Percentiles rank a stretch among this genome's conserved stretches.
Evolutionary conservation across 257 asterid species (phyloP).

Genomic region (Capsicum pubescens): DNA sequence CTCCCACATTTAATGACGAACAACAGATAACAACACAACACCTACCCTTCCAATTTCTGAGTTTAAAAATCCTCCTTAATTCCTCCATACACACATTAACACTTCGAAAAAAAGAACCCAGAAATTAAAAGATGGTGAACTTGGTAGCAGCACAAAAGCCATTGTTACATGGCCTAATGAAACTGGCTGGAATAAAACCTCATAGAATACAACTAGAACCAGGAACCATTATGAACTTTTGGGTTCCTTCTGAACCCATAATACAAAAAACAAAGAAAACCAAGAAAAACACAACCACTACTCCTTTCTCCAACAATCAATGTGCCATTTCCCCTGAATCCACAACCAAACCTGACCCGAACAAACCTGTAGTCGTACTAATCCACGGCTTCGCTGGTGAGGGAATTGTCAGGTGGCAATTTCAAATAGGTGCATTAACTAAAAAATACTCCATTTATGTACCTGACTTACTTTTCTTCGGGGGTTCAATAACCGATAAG

Average conservation of each 20-base stretch:
- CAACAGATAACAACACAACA: conserved; percentile 45
- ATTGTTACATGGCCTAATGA: conserved; percentile 62
- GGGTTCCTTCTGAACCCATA: conserved; percentile 74
- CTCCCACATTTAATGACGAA: conserved; percentile 29
- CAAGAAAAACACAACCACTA: too few species aligned
- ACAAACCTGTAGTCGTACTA: too few species aligned
- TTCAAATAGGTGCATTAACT: too few species aligned
- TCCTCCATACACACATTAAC: neutral
- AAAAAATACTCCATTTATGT: too few species aligned
- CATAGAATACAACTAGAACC: conserved; percentile 54
- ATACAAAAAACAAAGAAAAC: conserved; percentile 38
- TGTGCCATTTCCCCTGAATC: too few species aligned
- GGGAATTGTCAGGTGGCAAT: too few species aligned
- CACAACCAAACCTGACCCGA: too few species aligned
- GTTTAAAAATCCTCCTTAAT: conserved; percentile 18
- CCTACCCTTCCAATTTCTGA: conserved; percentile 42
- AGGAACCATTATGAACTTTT: conserved; percentile 67
- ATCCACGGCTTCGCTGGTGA: too few species aligned
- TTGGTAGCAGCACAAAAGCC: conserved; percentile 74
- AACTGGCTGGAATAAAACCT: conserved; percentile 67
- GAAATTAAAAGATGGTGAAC: conserved; percentile 91
- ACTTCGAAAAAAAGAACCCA: too few species aligned
- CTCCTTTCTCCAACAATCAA: too few species aligned
- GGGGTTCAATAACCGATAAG: too few species aligned
- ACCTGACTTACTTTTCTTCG: too few species aligned